Evolutionary conservation across 2,329 filamentous ascomycete genomes (phyloP).

Genomic region (Colletotrichum sp.): DNA sequence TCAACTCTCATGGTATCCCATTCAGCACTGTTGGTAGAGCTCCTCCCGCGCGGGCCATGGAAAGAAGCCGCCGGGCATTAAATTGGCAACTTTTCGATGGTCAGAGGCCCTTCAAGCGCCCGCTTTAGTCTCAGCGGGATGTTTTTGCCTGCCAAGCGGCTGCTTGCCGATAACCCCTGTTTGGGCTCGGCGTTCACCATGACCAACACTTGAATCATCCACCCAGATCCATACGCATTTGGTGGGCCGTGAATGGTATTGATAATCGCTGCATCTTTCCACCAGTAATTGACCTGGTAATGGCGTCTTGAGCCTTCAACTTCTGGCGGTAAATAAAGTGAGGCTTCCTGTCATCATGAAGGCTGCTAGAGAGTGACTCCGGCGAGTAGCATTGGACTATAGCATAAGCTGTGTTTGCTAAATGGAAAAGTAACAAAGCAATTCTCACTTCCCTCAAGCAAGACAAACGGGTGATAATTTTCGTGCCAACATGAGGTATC

Average conservation of each 20-base stretch:
- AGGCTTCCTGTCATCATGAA: background rate
- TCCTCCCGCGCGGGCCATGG: fast-evolving
- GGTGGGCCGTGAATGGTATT: fast-evolving
- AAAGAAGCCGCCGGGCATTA: background rate
- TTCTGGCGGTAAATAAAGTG: background rate
- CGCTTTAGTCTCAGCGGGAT: background rate
- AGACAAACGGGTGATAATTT: no score
- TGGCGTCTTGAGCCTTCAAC: fast-evolving
- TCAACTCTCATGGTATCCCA: background rate
- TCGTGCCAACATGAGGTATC: background rate
- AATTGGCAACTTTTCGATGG: background rate
- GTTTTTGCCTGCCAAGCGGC: background rate
- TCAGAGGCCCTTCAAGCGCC: background rate
- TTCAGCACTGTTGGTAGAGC: background rate
- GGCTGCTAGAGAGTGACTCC: background rate
- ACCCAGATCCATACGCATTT: background rate
- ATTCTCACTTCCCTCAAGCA: no score
- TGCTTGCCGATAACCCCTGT: background rate
- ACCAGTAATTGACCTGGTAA: background rate
- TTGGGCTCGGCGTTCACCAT: background rate
- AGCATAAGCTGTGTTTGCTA: no score
- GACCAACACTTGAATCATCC: background rate
- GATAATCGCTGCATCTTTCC: background rate
- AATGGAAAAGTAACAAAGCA: no score
- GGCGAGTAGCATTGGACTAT: background rate